Percentiles rank a stretch among this genome's conserved stretches.
phyloP scores from a whole-genome alignment of 2,329 filamentous ascomycete genomes.

The Raffaelea deltoideospora region DNA sequence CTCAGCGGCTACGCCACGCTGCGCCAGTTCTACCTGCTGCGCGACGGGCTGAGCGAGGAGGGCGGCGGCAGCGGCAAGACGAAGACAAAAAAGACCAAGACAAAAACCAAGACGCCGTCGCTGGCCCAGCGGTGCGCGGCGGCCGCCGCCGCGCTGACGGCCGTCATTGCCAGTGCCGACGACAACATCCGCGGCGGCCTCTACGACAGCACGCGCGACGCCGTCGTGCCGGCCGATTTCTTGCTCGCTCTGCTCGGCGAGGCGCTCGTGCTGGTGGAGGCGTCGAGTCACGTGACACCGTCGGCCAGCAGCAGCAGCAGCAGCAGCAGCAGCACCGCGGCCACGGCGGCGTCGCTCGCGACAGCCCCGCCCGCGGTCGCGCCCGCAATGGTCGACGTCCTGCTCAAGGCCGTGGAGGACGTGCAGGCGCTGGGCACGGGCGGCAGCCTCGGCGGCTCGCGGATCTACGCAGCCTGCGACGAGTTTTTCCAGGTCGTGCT shows the following conservation, averaged over 20 bases:
- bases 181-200: conserved; percentile 86
- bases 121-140: conserved; percentile 51
- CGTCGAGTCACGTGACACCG: too few species aligned
- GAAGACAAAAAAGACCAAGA: too few species aligned
- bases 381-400: conserved; percentile 55
- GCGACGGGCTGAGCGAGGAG: conserved; percentile 34
- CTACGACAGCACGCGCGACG: conserved; percentile 65
- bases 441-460: conserved; percentile 33
- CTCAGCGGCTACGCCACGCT: conserved; percentile 87
- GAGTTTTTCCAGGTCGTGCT: conserved; percentile 67
- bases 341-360: conserved; percentile 2
- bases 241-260: conserved; percentile 74
- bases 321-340: not conserved
- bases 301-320: not conserved
- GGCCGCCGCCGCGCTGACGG: conserved; percentile 59
- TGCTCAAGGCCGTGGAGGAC: conserved; percentile 68
- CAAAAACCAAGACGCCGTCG: too few species aligned
- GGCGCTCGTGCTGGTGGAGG: conserved; percentile 55
- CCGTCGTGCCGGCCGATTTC: conserved; percentile 79
- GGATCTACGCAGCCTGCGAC: conserved; percentile 59
- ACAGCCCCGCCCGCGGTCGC: conserved; percentile 28
- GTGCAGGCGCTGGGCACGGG: conserved; percentile 48
- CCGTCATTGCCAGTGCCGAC: conserved; percentile 73
- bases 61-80: too few species aligned
- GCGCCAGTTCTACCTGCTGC: conserved; percentile 77